Evolutionary conservation across 2,329 filamentous ascomycete genomes (phyloP).

Genomic region (Aspergillus pseudonomiae): DNA sequence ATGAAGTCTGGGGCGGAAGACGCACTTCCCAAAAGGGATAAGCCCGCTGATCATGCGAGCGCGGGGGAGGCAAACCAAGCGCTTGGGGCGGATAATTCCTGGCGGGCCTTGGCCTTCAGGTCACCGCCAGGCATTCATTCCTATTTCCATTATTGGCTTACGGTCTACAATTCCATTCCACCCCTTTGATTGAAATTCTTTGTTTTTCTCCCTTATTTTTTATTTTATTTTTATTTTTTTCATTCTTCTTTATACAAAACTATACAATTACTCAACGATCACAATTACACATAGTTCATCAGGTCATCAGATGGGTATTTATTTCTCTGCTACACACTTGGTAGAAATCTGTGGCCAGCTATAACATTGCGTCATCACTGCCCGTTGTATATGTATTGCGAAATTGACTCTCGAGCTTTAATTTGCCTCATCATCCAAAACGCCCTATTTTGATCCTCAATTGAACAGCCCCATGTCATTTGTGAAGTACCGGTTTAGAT

Average conservation of each 20-base stretch:
- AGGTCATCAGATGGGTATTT: slow-evolving; percentile 7
- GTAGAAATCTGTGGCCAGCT: slow-evolving; percentile 1
- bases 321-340: not conserved
- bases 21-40: slow-evolving; percentile 28
- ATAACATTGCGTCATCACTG: slow-evolving; percentile 12
- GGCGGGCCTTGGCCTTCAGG: slow-evolving; percentile 2
- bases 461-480: slow-evolving; percentile 3
- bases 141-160: not conserved
- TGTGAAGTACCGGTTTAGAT: slow-evolving; percentile 39
- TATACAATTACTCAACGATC: not conserved
- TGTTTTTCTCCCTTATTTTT: not conserved
- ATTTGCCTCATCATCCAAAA: not conserved
- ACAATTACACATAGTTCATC: not conserved
- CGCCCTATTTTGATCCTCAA: not conserved
- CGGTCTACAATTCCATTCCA: not conserved
- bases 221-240: not conserved
- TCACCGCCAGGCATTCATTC: not conserved
- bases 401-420: not conserved
- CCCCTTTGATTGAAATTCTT: not conserved
- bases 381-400: not conserved
- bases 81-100: slow-evolving; percentile 26
- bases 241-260: not conserved
- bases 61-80: slow-evolving; percentile 36
- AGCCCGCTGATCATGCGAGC: slow-evolving; percentile 42
- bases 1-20: slow-evolving; percentile 22